Evolutionary conservation across 2,329 filamentous ascomycete genomes (phyloP).

Genomic region (Penicillium sumatraense): DNA sequence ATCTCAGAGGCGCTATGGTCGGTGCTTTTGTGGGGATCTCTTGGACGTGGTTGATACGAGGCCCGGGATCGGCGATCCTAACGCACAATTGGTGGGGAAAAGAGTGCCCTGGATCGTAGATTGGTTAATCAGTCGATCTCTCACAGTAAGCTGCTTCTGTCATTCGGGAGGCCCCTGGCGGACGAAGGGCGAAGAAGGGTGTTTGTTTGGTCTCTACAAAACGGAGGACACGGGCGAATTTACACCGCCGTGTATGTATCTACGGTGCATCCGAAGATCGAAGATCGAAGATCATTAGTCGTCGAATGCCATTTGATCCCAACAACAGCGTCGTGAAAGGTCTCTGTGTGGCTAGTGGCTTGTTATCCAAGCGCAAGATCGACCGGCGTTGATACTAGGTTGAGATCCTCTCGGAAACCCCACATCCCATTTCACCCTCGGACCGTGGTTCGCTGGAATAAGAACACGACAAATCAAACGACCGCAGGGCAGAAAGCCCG

Average conservation of each 20-base stretch:
- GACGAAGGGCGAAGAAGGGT: not conserved
- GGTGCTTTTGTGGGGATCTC: not conserved
- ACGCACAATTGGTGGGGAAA: conserved; percentile 3
- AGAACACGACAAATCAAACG: conserved; percentile 7
- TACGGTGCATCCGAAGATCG: not conserved
- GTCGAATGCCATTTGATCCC: not conserved
- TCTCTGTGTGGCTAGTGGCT: conserved; percentile 6
- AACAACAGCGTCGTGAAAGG: not conserved
- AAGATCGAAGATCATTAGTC: not conserved
- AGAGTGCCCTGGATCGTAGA: not conserved
- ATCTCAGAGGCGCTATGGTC: conserved; percentile 15
- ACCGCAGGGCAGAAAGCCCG: conserved; percentile 9
- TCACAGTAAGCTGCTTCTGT: conserved; percentile 5
- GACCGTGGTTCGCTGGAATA: conserved; percentile 6
- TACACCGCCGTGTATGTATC: not conserved
- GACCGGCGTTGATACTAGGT: conserved; percentile 2
- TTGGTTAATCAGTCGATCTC: conserved; percentile 13
- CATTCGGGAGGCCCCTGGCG: conserved; percentile 10
- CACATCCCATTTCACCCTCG: not conserved
- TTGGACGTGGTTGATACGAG: conserved; percentile 8
- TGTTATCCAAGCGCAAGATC: conserved; percentile 13
- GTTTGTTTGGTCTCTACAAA: not conserved
- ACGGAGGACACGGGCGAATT: not conserved
- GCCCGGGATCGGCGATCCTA: conserved; percentile 17
- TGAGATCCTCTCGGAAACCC: conserved; percentile 9